These are phyloP conservation scores for Ogataea ramenticola DNA, from an alignment of 805 yeast genomes.

Conservation along the genomic window DNA sequence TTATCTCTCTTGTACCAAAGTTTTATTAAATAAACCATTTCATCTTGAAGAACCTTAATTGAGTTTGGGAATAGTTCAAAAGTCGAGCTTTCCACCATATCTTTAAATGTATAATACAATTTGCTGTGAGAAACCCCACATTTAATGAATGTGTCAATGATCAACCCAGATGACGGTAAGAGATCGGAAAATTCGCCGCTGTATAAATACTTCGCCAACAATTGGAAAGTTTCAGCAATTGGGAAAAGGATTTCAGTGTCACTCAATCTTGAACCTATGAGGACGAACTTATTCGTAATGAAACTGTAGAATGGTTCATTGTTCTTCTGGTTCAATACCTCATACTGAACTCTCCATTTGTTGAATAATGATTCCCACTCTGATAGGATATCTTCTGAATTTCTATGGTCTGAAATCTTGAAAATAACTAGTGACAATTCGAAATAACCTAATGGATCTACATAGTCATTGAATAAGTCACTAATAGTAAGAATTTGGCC, in stretches of 20 bases:
- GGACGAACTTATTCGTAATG: conserved; percentile 31
- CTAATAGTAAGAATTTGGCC: conserved; percentile 62
- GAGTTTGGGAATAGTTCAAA: conserved; percentile 46
- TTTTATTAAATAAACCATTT: conserved; percentile 58
- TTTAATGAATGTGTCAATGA: conserved; percentile 55
- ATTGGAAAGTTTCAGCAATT: conserved; percentile 58
- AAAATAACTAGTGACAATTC: conserved; percentile 74
- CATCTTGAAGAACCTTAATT: conserved; percentile 31
- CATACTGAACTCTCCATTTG: conserved; percentile 32
- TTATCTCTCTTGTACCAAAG: conserved; percentile 63
- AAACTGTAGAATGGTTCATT: conserved; percentile 32
- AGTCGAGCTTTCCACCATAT: conserved; percentile 52
- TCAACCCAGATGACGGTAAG: conserved; percentile 34
- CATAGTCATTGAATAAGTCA: conserved; percentile 77
- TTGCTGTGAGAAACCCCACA: conserved; percentile 61
- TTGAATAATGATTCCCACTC: conserved; percentile 75
- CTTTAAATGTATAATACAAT: conserved; percentile 56
- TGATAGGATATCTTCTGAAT: conserved; percentile 70
- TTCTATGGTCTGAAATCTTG: conserved; percentile 79
- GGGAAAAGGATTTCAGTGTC: conserved; percentile 79
- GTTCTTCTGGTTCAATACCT: conserved; percentile 1
- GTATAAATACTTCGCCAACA: conserved; percentile 50
- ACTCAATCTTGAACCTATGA: conserved; percentile 52
- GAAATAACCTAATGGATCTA: conserved; percentile 82
- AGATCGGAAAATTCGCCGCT: conserved; percentile 9